phyloP scores from a whole-genome alignment of 2,329 filamentous ascomycete genomes.

The Fusarium citri region DNA sequence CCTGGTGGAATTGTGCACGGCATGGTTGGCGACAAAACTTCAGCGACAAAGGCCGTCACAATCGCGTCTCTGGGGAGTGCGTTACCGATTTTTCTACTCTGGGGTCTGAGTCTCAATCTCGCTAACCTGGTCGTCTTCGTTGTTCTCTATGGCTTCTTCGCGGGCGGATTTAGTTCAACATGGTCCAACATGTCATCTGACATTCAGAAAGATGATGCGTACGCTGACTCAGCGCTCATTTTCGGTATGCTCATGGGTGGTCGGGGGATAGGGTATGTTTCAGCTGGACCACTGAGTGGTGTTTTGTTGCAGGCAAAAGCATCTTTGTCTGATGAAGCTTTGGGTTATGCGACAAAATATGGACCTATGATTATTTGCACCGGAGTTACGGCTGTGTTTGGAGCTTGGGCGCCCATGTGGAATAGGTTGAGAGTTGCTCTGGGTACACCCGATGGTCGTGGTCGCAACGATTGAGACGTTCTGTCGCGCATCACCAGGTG shows the following conservation, averaged over 20 bases:
- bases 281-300: conserved; percentile 47
- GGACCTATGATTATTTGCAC: conserved; percentile 51
- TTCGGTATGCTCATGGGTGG: conserved; percentile 50
- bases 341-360: conserved; percentile 49
- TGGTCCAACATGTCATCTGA: conserved; percentile 67
- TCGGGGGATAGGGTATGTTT: conserved; percentile 46
- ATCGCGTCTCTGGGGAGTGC: conserved; percentile 67
- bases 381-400: conserved; percentile 47
- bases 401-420: conserved; percentile 51
- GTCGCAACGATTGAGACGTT: conserved; percentile 53
- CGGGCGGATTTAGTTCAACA: conserved; percentile 69
- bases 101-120: conserved; percentile 66
- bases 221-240: conserved; percentile 46
- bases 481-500: neutral
- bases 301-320: conserved; percentile 41
- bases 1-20: conserved; percentile 68
- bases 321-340: conserved; percentile 37
- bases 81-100: conserved; percentile 67
- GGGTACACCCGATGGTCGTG: conserved; percentile 56
- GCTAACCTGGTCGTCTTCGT: conserved; percentile 68
- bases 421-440: conserved; percentile 44
- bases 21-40: conserved; percentile 63
- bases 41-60: conserved; percentile 62
- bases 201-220: conserved; percentile 46
- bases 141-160: conserved; percentile 71